phyloP scores from a whole-genome alignment of 164 flowering plant species.

The Vitis cinerea region DNA sequence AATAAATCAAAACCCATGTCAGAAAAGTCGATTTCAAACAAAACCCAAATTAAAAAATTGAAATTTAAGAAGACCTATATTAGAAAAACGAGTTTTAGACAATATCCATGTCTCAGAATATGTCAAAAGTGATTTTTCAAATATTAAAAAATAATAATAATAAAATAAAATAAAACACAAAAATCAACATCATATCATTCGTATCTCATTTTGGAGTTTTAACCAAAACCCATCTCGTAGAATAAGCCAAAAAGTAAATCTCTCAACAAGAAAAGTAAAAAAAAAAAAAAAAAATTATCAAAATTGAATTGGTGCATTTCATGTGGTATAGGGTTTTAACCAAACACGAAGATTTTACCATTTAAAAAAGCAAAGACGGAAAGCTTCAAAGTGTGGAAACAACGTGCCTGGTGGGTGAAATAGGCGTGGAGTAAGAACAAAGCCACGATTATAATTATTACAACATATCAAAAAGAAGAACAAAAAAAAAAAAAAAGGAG shows the following conservation, averaged over 20 bases:
- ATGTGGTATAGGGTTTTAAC: not conserved
- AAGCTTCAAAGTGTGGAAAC: conserved; percentile 26
- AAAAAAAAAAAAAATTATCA: not conserved
- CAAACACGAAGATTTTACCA: not conserved
- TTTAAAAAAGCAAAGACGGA: not conserved
- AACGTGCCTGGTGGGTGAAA: conserved; percentile 16
- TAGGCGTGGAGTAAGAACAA: conserved; percentile 18
- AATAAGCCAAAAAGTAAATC: not conserved
- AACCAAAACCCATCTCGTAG: conserved; percentile 4
- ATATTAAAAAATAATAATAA: too few species aligned
- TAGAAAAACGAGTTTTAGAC: too few species aligned
- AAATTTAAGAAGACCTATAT: too few species aligned
- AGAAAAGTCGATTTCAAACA: too few species aligned
- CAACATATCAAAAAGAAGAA: not conserved
- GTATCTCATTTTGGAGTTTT: not conserved
- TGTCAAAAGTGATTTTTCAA: too few species aligned
- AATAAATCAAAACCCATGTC: not conserved
- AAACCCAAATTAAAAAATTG: too few species aligned
- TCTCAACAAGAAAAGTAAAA: not conserved
- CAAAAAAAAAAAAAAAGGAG: not conserved
- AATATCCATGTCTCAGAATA: too few species aligned
- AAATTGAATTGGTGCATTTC: not conserved
- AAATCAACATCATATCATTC: too few species aligned
- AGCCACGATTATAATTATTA: not conserved
- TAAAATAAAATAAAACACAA: too few species aligned